A percentile compares a stretch with the other conserved stretches of the same genome.
phyloP scores from a whole-genome alignment of 257 asterid genomes.

The Anisodus tanguticus region DNA sequence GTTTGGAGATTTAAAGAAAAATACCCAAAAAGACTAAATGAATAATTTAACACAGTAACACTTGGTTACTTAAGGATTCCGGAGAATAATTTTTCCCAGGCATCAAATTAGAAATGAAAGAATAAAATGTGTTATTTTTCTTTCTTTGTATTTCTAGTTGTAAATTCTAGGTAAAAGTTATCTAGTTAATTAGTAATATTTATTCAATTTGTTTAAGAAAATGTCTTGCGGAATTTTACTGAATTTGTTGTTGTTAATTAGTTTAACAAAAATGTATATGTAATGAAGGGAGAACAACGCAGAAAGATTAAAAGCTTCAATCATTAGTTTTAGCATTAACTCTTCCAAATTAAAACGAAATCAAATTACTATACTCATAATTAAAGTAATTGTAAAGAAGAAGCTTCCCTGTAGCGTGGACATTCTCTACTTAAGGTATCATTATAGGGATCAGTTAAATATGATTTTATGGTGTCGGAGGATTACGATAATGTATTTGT shows the following conservation, averaged over 20 bases:
- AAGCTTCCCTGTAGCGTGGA: constrained; percentile 37
- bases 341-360: neutral
- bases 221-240: too few relatives aligned
- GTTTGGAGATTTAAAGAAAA: neutral
- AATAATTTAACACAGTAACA: neutral
- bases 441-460: constrained; percentile 92
- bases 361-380: neutral
- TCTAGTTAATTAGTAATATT: neutral
- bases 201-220: too few relatives aligned
- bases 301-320: constrained; percentile 32
- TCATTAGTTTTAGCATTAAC: constrained; percentile 32
- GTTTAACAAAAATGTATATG: neutral
- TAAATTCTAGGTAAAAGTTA: neutral
- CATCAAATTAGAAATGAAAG: neutral
- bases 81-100: neutral
- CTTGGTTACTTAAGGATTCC: neutral
- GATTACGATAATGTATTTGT: constrained; percentile 50
- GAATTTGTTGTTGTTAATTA: too few relatives aligned
- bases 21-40: neutral
- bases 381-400: constrained; percentile 17
- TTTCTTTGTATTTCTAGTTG: neutral
- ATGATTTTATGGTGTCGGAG: constrained; percentile 44
- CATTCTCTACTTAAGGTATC: constrained; percentile 69
- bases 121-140: neutral
- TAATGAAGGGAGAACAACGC: neutral